phyloP scores from a whole-genome alignment of 768 basidiomycete genomes.

The Suillus cothurnatus region DNA sequence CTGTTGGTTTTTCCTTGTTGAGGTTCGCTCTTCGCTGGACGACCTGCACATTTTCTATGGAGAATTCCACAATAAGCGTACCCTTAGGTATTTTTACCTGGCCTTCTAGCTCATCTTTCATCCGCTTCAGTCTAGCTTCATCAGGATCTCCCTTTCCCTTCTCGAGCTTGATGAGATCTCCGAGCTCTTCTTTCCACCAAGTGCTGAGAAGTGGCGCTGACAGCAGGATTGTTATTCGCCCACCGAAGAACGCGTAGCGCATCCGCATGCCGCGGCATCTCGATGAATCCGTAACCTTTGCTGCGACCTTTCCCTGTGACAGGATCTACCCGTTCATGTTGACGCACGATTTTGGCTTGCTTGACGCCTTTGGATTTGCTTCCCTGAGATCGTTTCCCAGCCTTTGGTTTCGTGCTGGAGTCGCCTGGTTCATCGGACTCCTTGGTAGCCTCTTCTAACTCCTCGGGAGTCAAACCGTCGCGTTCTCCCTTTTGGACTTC shows the following conservation, averaged over 20 bases:
- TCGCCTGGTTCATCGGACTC: conserved; percentile 16
- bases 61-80: conserved; percentile 89
- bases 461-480: conserved; percentile 67
- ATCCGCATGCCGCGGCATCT: conserved; percentile 86
- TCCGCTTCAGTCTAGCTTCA: conserved; percentile 54
- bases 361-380: conserved; percentile 52
- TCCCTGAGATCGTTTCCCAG: conserved; percentile 28
- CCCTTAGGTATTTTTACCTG: conserved; percentile 42
- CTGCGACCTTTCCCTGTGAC: conserved; percentile 85
- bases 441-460: conserved; percentile 53
- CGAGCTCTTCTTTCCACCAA: conserved; percentile 86
- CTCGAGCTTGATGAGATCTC: conserved; percentile 59
- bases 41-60: conserved; percentile 92
- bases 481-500: conserved; percentile 71
- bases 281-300: conserved; percentile 95
- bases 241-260: conserved; percentile 89
- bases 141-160: conserved; percentile 48
- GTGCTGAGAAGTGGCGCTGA: conserved; percentile 63
- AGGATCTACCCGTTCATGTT: conserved; percentile 85
- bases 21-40: conserved; percentile 71
- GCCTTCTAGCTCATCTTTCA: conserved; percentile 55
- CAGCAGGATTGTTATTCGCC: conserved; percentile 86
- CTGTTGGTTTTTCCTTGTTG: conserved; percentile 40
- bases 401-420: conserved; percentile 27
- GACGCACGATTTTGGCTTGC: conserved; percentile 92